These are phyloP conservation scores for Artemisia tridentata DNA, from an alignment of 129 eudicot species.

Conservation along the genomic window DNA sequence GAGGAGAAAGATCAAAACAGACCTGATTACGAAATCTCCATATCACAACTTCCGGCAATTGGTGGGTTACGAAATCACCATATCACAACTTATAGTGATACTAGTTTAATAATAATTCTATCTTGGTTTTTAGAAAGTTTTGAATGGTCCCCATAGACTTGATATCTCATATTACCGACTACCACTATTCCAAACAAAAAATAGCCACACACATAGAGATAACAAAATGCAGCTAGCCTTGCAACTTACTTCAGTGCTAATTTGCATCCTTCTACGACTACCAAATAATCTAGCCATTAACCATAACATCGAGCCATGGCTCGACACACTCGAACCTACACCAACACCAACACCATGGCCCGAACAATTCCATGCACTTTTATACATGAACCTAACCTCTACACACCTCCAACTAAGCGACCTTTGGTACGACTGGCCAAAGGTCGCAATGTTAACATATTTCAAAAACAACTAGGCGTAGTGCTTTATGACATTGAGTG, in stretches of 20 bases:
- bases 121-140: no score
- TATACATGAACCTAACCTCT: slow-evolving; percentile 32
- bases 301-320: slow-evolving; percentile 19
- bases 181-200: slow-evolving; percentile 1
- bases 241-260: slow-evolving; percentile 9
- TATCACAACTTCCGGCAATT: no score
- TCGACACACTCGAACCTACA: slow-evolving; percentile 19
- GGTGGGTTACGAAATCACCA: no score
- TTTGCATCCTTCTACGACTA: slow-evolving; percentile 25
- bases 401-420: slow-evolving; percentile 36
- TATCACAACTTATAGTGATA: no score
- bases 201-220: slow-evolving; percentile 29
- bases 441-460: slow-evolving; percentile 39
- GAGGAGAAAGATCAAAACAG: no score
- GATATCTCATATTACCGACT: slow-evolving; percentile 17
- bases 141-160: neutral
- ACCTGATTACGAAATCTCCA: no score
- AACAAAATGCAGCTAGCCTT: slow-evolving; percentile 22
- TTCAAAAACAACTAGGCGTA: slow-evolving; percentile 35
- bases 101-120: no score
- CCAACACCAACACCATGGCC: slow-evolving; percentile 47
- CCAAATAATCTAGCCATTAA: slow-evolving; percentile 19
- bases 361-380: slow-evolving; percentile 40
- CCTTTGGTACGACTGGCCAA: slow-evolving; percentile 45
- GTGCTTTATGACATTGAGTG: slow-evolving; percentile 39